phyloP scores from a whole-genome alignment of 2,329 filamentous ascomycete genomes.

The Xylariaceae sp. region DNA sequence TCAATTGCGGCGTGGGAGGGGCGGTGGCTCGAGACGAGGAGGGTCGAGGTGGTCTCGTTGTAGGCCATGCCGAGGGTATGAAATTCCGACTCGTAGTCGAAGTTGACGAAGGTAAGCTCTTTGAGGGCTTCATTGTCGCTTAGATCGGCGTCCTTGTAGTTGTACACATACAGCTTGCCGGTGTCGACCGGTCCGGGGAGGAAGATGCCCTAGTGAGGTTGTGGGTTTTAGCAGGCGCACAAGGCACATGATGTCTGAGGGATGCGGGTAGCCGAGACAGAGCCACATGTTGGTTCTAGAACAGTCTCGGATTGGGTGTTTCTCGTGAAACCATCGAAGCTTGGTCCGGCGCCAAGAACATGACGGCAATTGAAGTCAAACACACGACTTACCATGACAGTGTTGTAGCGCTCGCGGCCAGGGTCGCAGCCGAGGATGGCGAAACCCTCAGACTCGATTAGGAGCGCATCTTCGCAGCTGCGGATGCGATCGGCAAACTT shows the following conservation, averaged over 20 bases:
- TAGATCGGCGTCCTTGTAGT: constrained; percentile 30
- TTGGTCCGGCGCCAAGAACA: no score
- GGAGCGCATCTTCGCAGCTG: constrained; percentile 38
- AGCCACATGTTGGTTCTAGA: background rate
- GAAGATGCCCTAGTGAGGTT: constrained; percentile 27
- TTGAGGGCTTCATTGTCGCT: constrained; percentile 24
- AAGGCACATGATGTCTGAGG: background rate
- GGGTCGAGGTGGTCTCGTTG: constrained; percentile 32
- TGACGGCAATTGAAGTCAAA: background rate
- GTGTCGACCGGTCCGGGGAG: constrained; percentile 24
- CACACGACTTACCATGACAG: constrained; percentile 34
- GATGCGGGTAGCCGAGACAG: constrained; percentile 9
- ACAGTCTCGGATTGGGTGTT: background rate
- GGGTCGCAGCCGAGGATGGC: constrained; percentile 37
- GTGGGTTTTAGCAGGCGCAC: constrained; percentile 3
- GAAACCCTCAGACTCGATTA: constrained; percentile 34
- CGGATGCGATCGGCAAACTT: constrained; percentile 36
- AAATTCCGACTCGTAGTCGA: constrained; percentile 30
- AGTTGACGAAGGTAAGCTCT: constrained; percentile 26
- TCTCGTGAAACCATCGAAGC: background rate
- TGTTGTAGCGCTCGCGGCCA: constrained; percentile 39
- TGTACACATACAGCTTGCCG: constrained; percentile 35
- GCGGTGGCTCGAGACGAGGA: constrained; percentile 38
- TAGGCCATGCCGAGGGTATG: constrained; percentile 39
- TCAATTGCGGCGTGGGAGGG: constrained; percentile 35